Evolutionary conservation across 2,329 filamentous ascomycete genomes (phyloP), one percentile per base, ranked within the genome.

Genomic region (Clarireedia homoeocarpa): DNA sequence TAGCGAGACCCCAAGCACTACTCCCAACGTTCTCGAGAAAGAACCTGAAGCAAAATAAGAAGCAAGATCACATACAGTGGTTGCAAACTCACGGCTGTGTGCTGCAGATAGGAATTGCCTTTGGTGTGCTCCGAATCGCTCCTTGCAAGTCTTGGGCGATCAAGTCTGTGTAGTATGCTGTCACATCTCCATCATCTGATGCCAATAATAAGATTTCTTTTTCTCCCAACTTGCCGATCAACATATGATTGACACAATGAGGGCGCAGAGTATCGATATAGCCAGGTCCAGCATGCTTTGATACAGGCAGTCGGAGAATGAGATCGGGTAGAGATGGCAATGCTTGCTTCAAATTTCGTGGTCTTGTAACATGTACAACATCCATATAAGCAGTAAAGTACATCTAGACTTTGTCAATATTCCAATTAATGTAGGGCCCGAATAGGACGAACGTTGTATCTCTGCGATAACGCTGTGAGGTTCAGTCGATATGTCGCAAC

Each of bases 1-100:
- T 55, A 27, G 58, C 48, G 96, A 72, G 52, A 0, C 92, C 94
- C 94, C 94, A 99, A 2, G 91, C 92, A 58, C 89, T 92, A 24
- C 72, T 74, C 1, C 82, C 81, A 2, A 96, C 90, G 67, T 88
- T 91, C 39, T 87, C 81, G 57, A 83, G 81, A 56, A 96, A 88
- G 66, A 95, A 88, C 7, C 62, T 65, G 49, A 23, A 20, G 23
- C 10, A 10, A 10, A 20, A 60, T 56, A 60, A 53, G 51, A 40
- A 48, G 17, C 34, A 30, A 26, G 17, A 40, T 5, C 23, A 48
- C 15, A 39, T 6, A 53, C 2, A 10, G 12, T 26, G 27, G 15
- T 4, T 15, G 10, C 23, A n/a, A 7, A 57, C 60, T 61, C 47
- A 65, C 62, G 64, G 63, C 38, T 53, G 53, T n/a, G 55, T 49